A percentile compares a stretch with the other conserved stretches of the same genome.
phyloP scores from a whole-genome alignment of 2,329 filamentous ascomycete genomes.

The Sporothrix humicola region DNA sequence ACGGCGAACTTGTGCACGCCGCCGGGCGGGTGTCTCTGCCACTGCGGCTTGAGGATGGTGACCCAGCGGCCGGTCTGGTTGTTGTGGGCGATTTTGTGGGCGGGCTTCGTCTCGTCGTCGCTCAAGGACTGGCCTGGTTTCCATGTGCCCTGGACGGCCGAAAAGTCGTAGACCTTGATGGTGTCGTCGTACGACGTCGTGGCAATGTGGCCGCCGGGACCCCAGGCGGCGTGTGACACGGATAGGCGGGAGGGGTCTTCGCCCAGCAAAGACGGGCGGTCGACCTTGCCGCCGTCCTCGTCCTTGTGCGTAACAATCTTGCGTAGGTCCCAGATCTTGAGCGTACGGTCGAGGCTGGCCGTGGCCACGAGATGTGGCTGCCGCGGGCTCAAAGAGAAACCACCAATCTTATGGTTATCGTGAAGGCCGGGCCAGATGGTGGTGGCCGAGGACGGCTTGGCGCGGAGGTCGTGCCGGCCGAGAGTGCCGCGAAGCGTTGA shows the following conservation, averaged over 20 bases:
- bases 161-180: conserved; percentile 87
- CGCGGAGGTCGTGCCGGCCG: conserved; percentile 79
- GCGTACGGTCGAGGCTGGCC: conserved; percentile 83
- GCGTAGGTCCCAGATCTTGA: conserved; percentile 92
- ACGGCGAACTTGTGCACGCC: conserved; percentile 87
- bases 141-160: conserved; percentile 62
- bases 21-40: conserved; percentile 80
- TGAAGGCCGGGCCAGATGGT: conserved; percentile 73
- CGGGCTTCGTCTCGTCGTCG: conserved; percentile 69
- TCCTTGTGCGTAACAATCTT: conserved; percentile 72
- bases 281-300: conserved; percentile 44
- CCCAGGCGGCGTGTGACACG: conserved; percentile 93
- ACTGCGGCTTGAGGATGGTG: conserved; percentile 80
- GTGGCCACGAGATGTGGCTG: conserved; percentile 85
- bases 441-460: conserved; percentile 55
- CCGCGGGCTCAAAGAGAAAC: conserved; percentile 82
- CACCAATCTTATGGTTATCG: conserved; percentile 88
- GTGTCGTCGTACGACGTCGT: conserved; percentile 96
- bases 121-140: conserved; percentile 62
- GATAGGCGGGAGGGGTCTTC: conserved; percentile 83
- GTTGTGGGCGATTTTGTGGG: conserved; percentile 77
- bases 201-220: conserved; percentile 80
- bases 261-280: conserved; percentile 71
- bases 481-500: conserved; percentile 83
- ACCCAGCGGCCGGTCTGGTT: conserved; percentile 97